phyloP scores from a whole-genome alignment of 805 yeast genomes.

The Saccharomycopsis babjevae region DNA sequence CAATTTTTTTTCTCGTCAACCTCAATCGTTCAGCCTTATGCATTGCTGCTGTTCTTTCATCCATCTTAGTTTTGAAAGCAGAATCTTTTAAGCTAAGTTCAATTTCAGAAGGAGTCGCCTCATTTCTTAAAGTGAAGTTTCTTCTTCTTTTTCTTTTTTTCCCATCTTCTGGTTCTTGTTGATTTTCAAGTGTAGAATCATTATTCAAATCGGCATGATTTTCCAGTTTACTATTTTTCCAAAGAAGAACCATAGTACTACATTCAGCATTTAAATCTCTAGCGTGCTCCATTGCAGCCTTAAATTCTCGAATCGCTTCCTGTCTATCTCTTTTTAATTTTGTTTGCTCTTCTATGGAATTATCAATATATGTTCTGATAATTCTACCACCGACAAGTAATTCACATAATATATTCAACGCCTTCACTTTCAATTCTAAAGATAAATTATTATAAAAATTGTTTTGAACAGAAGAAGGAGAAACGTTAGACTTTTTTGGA shows the following conservation, averaged over 20 bases:
- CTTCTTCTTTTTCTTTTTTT: slow-evolving; percentile 24
- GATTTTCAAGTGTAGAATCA: not conserved
- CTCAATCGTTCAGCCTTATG: slow-evolving; percentile 36
- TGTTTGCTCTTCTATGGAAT: slow-evolving; percentile 54
- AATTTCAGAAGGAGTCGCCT: slow-evolving; percentile 33
- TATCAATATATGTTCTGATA: slow-evolving; percentile 57
- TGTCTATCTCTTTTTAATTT: slow-evolving; percentile 54
- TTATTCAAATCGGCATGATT: not conserved
- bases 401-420: slow-evolving; percentile 54
- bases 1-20: slow-evolving; percentile 41
- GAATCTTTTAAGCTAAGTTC: slow-evolving; percentile 30
- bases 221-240: slow-evolving; percentile 14
- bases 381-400: slow-evolving; percentile 47
- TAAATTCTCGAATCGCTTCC: slow-evolving; percentile 55
- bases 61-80: slow-evolving; percentile 34
- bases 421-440: slow-evolving; percentile 42
- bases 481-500: slow-evolving; percentile 42
- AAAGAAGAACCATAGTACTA: slow-evolving; percentile 20
- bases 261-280: slow-evolving; percentile 33
- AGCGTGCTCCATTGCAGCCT: slow-evolving; percentile 41
- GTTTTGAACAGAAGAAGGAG: slow-evolving; percentile 37
- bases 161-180: slow-evolving; percentile 20
- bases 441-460: slow-evolving; percentile 49
- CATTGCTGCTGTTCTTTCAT: slow-evolving; percentile 32
- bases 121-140: slow-evolving; percentile 24